Conservation (phyloP, 495 filamentous ascomycete species). For the Platismatia glauca region DNA sequence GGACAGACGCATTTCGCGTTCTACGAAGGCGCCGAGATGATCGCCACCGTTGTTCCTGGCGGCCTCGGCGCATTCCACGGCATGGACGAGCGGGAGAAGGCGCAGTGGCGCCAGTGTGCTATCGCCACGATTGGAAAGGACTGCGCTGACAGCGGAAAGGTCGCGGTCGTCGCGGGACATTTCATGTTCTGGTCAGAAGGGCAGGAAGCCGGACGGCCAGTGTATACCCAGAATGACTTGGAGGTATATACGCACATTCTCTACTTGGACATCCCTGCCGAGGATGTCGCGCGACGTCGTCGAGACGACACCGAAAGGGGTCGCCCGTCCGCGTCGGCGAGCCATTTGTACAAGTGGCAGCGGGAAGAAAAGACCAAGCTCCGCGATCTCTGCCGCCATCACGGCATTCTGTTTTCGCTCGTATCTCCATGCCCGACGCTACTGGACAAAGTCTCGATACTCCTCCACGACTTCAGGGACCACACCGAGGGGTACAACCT, state of each 20-base stretch:
- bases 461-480: slow-evolving; percentile 34
- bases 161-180: slow-evolving; percentile 51
- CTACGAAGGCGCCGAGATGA: slow-evolving; percentile 26
- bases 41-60: slow-evolving; percentile 39
- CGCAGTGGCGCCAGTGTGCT: slow-evolving; percentile 36
- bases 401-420: slow-evolving; percentile 42
- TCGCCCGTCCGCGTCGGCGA: slow-evolving; percentile 31
- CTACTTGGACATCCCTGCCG: slow-evolving; percentile 43
- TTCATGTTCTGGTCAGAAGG: slow-evolving; percentile 50
- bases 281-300: slow-evolving; percentile 32
- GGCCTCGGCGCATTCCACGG: slow-evolving; percentile 45
- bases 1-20: neutral
- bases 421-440: slow-evolving; percentile 19
- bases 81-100: slow-evolving; percentile 35
- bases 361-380: slow-evolving; percentile 41
- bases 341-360: slow-evolving; percentile 46
- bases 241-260: slow-evolving; percentile 51
- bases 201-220: slow-evolving; percentile 25
- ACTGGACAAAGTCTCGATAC: slow-evolving; percentile 19
- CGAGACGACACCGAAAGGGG: slow-evolving; percentile 32
- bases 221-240: slow-evolving; percentile 42
- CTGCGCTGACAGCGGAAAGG: slow-evolving; percentile 30
- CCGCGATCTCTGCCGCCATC: slow-evolving; percentile 37
- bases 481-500: slow-evolving; percentile 39
- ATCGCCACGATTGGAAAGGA: slow-evolving; percentile 40